Percentiles rank a stretch among this genome's conserved stretches.
Evolutionary conservation across 768 basidiomycete genomes (phyloP).

Genomic region (Paxillus rubicundulus): DNA sequence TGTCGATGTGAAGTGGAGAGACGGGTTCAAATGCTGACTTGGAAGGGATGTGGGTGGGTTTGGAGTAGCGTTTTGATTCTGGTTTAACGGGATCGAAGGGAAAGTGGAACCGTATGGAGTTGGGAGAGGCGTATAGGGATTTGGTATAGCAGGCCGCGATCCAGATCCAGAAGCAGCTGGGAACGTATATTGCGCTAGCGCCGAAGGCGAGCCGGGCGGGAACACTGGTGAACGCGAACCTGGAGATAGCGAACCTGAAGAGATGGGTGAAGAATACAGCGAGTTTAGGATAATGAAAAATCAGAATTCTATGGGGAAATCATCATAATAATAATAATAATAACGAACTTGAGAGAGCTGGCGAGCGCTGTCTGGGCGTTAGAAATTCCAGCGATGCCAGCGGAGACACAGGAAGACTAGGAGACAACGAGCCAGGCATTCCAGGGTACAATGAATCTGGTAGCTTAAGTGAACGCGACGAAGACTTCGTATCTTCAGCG

Average conservation of each 20-base stretch:
- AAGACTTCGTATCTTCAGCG: slow-evolving; percentile 4
- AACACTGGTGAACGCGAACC: slow-evolving; percentile 24
- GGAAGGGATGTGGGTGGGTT: not conserved
- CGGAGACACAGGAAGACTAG: slow-evolving; percentile 16
- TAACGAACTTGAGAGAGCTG: slow-evolving; percentile 24
- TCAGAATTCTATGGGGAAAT: no score
- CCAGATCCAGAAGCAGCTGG: slow-evolving; percentile 11
- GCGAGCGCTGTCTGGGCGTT: slow-evolving; percentile 21
- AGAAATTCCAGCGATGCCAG: slow-evolving; percentile 18
- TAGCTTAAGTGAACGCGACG: slow-evolving; percentile 11
- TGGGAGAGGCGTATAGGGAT: not conserved
- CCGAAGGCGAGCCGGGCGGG: not conserved
- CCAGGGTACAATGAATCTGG: slow-evolving; percentile 12
- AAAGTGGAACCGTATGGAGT: slow-evolving; percentile 2
- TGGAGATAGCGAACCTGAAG: slow-evolving; percentile 18
- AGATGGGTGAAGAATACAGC: slow-evolving; percentile 3
- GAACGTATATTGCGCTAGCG: slow-evolving; percentile 20
- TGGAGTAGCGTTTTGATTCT: not conserved
- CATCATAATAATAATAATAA: no score
- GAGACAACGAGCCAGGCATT: slow-evolving; percentile 3
- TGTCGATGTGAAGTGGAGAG: not conserved
- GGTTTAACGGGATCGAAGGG: not conserved
- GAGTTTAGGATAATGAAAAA: slow-evolving; percentile 5
- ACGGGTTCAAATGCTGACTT: not conserved
- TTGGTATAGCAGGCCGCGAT: slow-evolving; percentile 3